Evolutionary conservation across 441 rosid species (phyloP).

Genomic region (Hura crepitans): DNA sequence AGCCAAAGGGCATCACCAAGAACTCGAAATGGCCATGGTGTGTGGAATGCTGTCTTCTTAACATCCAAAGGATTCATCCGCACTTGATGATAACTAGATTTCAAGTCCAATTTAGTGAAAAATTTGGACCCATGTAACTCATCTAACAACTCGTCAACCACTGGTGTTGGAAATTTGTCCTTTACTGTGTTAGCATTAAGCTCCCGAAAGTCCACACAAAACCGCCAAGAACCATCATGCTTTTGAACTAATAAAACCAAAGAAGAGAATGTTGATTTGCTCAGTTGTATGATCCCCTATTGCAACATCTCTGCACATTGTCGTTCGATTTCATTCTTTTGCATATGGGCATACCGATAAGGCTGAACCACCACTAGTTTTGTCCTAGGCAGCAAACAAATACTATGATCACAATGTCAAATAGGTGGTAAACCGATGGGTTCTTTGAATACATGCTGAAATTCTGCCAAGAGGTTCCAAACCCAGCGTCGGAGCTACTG

Average conservation of each 20-base stretch:
- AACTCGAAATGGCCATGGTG: no score
- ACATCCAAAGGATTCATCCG: no score
- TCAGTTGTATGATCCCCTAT: background rate
- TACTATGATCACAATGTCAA: background rate
- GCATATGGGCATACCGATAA: background rate
- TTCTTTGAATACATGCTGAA: no score
- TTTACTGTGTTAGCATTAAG: no score
- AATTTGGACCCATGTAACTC: no score
- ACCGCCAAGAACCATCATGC: background rate
- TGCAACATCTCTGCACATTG: background rate
- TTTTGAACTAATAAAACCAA: background rate
- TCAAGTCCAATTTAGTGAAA: background rate
- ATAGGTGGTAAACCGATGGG: background rate
- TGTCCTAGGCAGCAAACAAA: background rate
- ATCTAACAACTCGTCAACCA: no score
- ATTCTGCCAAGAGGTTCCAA: no score
- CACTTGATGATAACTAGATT: background rate
- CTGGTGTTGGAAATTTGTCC: no score
- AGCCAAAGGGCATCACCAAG: no score
- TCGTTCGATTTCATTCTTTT: background rate
- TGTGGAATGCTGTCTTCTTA: no score
- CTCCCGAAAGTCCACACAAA: background rate
- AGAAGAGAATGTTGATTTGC: background rate
- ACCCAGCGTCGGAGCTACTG: fast-evolving
- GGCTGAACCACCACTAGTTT: background rate